A percentile compares a stretch with the other conserved stretches of the same genome.
Conservation (phyloP, 768 basidiomycete species). For the Megacollybia marginata region DNA sequence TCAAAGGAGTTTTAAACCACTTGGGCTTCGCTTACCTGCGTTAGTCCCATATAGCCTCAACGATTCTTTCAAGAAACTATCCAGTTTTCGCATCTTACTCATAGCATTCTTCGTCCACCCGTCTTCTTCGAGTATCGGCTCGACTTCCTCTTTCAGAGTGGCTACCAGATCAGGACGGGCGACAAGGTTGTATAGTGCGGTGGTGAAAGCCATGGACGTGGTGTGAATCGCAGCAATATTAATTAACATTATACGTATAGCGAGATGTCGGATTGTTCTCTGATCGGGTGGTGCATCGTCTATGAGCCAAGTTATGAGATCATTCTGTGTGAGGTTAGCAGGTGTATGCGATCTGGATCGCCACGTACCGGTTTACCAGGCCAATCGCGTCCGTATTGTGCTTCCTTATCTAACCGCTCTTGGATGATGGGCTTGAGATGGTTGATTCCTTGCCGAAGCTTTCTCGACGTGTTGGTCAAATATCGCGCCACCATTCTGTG, state of each 20-base stretch:
- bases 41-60: slow-evolving; percentile 22
- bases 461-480: background rate
- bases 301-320: slow-evolving; percentile 6
- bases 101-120: slow-evolving; percentile 36
- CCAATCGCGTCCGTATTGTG: slow-evolving; percentile 21
- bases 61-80: slow-evolving; percentile 40
- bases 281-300: slow-evolving; percentile 17
- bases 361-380: slow-evolving; percentile 23
- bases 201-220: slow-evolving; percentile 26
- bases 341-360: slow-evolving; percentile 3
- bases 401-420: slow-evolving; percentile 22
- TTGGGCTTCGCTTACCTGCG: slow-evolving; percentile 7
- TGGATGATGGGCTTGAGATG: slow-evolving; percentile 24
- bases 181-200: slow-evolving; percentile 22
- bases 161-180: slow-evolving; percentile 19
- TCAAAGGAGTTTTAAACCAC: slow-evolving; percentile 3
- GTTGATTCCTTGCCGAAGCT: background rate
- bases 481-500: background rate
- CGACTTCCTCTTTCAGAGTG: slow-evolving; percentile 25
- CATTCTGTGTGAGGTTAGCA: slow-evolving; percentile 7
- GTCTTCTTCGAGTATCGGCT: slow-evolving; percentile 16
- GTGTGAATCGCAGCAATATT: slow-evolving; percentile 39
- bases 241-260: slow-evolving; percentile 24
- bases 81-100: slow-evolving; percentile 31
- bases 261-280: slow-evolving; percentile 16